A percentile compares a stretch with the other conserved stretches of the same genome.
Conservation (phyloP, 2,329 filamentous ascomycete genomes). For the Xylaria sp. region DNA sequence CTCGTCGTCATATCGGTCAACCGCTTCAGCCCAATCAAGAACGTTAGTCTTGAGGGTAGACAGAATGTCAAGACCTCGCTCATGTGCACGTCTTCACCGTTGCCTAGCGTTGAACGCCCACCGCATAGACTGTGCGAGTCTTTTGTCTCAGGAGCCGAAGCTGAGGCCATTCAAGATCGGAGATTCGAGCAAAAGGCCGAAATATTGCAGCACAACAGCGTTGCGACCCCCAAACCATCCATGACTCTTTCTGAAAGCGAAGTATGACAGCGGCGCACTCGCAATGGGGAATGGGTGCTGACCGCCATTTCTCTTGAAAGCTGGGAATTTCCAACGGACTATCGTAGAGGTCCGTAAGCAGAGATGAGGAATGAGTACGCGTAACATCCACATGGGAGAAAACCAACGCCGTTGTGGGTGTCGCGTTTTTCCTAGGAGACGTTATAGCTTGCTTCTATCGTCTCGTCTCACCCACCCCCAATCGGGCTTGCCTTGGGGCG, state of each 20-base stretch:
- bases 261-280: conserved; percentile 7
- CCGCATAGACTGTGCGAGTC: neutral
- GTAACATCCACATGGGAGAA: neutral
- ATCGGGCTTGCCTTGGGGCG: neutral
- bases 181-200: neutral
- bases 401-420: conserved; percentile 3
- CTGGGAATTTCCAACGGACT: neutral
- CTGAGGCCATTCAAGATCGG: neutral
- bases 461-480: conserved; percentile 16
- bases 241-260: neutral
- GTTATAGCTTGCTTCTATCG: conserved; percentile 9
- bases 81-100: neutral
- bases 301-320: conserved; percentile 25
- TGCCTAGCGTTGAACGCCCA: neutral
- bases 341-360: conserved; percentile 20
- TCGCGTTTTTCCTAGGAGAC: neutral
- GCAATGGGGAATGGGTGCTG: conserved; percentile 5
- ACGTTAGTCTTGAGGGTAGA: neutral
- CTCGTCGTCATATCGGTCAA: conserved; percentile 28
- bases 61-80: neutral
- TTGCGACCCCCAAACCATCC: neutral
- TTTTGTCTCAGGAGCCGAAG: neutral
- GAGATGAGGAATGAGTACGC: conserved; percentile 15
- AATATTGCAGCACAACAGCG: neutral
- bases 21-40: conserved; percentile 27